phyloP scores from a whole-genome alignment of 306 rosid genomes.

The Prunus dulcis region DNA sequence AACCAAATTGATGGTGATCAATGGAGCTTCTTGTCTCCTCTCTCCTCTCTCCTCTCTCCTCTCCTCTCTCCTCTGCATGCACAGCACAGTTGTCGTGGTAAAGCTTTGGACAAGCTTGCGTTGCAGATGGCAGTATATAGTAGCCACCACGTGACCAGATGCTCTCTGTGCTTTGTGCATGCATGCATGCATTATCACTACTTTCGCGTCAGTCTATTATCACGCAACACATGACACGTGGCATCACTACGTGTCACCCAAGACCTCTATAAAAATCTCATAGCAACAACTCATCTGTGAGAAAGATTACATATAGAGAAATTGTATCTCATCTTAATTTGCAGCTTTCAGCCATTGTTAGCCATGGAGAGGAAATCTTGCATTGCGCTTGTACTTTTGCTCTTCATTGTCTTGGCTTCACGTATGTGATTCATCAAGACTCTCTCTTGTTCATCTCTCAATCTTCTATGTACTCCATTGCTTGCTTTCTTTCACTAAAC shows the following conservation, averaged over 20 bases:
- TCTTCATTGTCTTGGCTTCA: constrained; percentile 40
- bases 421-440: constrained; percentile 34
- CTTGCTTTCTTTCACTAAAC: no score
- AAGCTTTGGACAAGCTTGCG: background rate
- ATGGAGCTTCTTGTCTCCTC: no score
- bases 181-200: background rate
- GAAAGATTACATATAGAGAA: no score
- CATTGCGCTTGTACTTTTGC: constrained; percentile 32
- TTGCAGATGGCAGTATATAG: background rate
- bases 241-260: background rate
- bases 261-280: background rate
- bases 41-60: no score
- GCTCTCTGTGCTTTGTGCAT: background rate
- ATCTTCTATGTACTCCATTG: background rate
- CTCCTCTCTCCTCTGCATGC: background rate
- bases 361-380: constrained; percentile 33
- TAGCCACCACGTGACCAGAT: background rate
- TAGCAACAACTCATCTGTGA: no score
- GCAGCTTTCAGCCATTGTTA: background rate
- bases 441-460: background rate
- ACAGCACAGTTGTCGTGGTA: background rate
- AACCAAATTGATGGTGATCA: no score
- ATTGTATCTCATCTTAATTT: no score
- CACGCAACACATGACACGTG: background rate
- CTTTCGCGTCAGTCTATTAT: background rate